Percentiles rank a stretch among this genome's conserved stretches.
Evolutionary conservation across 2,329 filamentous ascomycete species (phyloP).

Genomic region (Trichoderma pleuroti): DNA sequence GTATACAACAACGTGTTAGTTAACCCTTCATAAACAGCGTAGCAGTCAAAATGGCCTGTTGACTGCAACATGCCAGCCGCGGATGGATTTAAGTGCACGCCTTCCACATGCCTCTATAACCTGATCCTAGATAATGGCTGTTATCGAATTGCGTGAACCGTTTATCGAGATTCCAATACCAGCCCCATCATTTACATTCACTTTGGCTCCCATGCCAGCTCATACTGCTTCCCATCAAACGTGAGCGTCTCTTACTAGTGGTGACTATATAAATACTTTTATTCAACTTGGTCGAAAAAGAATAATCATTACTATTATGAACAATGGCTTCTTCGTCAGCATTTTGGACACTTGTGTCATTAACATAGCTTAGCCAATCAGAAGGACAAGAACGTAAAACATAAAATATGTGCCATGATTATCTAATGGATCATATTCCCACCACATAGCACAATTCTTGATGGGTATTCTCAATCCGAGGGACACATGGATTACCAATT

Average conservation of each 20-base stretch:
- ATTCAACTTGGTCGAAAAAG: neutral
- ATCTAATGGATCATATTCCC: neutral
- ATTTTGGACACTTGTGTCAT: neutral
- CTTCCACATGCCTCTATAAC: neutral
- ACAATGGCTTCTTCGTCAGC: neutral
- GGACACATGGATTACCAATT: neutral
- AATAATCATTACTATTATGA: neutral
- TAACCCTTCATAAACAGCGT: neutral
- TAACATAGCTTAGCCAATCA: neutral
- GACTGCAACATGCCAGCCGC: neutral
- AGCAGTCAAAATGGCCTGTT: neutral
- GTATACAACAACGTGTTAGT: neutral
- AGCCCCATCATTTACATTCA: neutral
- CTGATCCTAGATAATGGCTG: neutral
- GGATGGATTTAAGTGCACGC: neutral
- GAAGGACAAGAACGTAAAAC: neutral
- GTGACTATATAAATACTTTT: neutral
- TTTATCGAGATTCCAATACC: neutral
- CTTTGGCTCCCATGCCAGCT: neutral
- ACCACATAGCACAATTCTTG: neutral
- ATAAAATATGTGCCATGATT: no score
- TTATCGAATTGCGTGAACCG: neutral
- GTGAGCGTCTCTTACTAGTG: neutral
- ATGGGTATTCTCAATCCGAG: neutral
- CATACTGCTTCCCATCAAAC: neutral